Base-by-base conservation (phyloP, 2,329 filamentous ascomycete genomes). In the Neopestalotiopsis sp. region DNA sequence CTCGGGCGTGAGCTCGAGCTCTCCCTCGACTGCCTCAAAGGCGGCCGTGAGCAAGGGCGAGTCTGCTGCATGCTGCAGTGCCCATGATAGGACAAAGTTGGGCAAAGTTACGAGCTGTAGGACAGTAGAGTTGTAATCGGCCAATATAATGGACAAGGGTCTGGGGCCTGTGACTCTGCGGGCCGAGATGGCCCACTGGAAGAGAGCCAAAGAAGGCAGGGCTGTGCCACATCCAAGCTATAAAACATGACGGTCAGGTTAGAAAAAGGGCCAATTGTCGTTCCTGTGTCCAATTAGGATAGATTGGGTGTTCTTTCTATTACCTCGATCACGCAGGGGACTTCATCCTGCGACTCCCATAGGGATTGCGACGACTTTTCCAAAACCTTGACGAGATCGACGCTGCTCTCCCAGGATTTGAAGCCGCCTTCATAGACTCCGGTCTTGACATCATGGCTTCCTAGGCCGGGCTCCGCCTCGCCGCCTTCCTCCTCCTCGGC, bases 321-420 rank as follows among this genome's bases (percentile, higher is more conserved):
- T 81, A 89, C 88, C 85, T 90, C 88, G 64, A 89, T 82, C 49
- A 89, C 76, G 45, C 83, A 81, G 65, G 83, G 78, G 0, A 83
- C 79, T 34, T 77, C 76, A 73, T 74, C 69, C 80, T 53, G 71
- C 62, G 75, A 72, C 3, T 78, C 70, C 20, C 81, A 73, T 63
- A 82, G 79, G 13, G 75, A 67, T 32, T 81, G 78, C 32, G 83
- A 83, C 2, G 83, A 83, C 2, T 78, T 75, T 0, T 85, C 84
- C 38, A 91, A 79, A n/a, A 92, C 89, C 76, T 90, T 92, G 65
- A 93, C 92, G 20, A 96, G 84, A 77, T 96, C 93, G 66, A 94
- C 85, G 70, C 91, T 94, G 81, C 93, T 95, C 82, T 96, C 93
- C 93, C 93, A 96, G 75, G 92, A 95, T 83, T 96, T 96, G 83